Percentiles rank a stretch among this genome's conserved stretches.
Conservation (phyloP, 352 stramenopile species). For the Globisporangium ultimum region DNA sequence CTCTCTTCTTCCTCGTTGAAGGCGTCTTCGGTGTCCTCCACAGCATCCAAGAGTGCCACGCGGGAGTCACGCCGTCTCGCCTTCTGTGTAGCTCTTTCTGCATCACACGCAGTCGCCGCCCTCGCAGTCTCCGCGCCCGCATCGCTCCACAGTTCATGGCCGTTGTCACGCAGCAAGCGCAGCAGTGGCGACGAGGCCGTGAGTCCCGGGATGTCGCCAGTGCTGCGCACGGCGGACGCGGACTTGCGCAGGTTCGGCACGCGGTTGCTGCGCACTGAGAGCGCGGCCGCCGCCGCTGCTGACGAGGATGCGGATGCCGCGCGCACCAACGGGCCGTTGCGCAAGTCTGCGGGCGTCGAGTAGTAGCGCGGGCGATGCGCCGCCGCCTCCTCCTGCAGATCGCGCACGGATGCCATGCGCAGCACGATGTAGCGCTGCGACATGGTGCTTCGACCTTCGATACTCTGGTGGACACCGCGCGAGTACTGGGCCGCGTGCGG, state of each 20-base stretch:
- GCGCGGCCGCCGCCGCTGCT: neutral
- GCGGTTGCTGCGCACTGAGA: slow-evolving; percentile 10
- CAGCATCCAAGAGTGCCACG: neutral
- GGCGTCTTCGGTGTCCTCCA: slow-evolving; percentile 3
- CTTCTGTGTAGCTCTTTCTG: no score
- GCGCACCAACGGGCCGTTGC: neutral
- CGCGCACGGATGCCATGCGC: slow-evolving; percentile 34
- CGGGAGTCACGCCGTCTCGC: neutral
- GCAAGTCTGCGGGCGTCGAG: slow-evolving; percentile 13
- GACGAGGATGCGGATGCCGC: neutral
- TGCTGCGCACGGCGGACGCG: slow-evolving; percentile 7
- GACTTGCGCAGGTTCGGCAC: slow-evolving; percentile 9
- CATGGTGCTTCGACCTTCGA: slow-evolving; percentile 15
- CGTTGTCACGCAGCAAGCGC: slow-evolving; percentile 1
- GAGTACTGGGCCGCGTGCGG: no score
- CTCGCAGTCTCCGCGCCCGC: no score
- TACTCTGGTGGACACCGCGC: neutral
- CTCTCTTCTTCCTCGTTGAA: neutral
- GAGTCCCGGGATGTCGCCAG: slow-evolving; percentile 8
- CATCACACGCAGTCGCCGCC: no score
- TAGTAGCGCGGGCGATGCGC: slow-evolving; percentile 14
- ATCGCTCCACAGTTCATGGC: neutral
- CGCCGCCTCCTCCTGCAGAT: slow-evolving; percentile 26
- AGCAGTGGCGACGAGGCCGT: neutral
- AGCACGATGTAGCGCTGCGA: slow-evolving; percentile 47